Evolutionary conservation across 306 rosid species (phyloP).

Genomic region (Chamaecrista fasciculata): DNA sequence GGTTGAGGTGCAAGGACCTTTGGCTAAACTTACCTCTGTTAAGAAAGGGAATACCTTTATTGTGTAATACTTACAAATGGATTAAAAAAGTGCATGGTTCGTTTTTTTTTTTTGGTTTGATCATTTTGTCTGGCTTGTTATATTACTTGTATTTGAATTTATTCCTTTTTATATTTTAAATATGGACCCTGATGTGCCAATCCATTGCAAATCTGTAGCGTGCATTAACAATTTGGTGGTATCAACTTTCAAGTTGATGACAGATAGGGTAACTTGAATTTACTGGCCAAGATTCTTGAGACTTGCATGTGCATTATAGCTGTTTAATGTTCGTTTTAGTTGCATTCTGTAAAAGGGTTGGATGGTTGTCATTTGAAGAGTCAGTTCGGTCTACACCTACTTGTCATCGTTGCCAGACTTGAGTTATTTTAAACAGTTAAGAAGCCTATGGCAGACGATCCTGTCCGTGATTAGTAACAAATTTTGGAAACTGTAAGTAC

Average conservation of each 20-base stretch:
- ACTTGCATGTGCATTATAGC: not conserved
- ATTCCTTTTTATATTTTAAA: not conserved
- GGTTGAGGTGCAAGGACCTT: not conserved
- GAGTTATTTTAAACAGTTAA: not conserved
- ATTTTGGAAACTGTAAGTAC: not conserved
- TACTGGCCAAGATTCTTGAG: not conserved
- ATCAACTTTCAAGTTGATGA: not conserved
- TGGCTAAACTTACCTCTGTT: not conserved
- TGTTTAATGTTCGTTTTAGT: not conserved
- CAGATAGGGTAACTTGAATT: not conserved
- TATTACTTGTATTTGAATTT: not conserved
- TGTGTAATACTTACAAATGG: slow-evolving; percentile 5
- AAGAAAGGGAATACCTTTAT: not conserved
- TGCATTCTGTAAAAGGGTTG: not conserved
- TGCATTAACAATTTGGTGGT: not conserved
- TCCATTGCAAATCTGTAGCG: not conserved
- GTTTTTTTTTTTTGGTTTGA: slow-evolving; percentile 3
- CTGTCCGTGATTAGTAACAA: not conserved
- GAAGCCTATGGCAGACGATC: not conserved
- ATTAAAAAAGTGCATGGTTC: not conserved
- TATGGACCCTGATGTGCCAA: not conserved
- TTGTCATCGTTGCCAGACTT: not conserved
- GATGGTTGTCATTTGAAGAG: not conserved
- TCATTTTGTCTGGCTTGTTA: not conserved
- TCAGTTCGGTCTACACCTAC: not conserved